A percentile compares a stretch with the other conserved stretches of the same genome.
Conservation (phyloP, 2,329 filamentous ascomycete species). For the Colletotrichum graminicola region DNA sequence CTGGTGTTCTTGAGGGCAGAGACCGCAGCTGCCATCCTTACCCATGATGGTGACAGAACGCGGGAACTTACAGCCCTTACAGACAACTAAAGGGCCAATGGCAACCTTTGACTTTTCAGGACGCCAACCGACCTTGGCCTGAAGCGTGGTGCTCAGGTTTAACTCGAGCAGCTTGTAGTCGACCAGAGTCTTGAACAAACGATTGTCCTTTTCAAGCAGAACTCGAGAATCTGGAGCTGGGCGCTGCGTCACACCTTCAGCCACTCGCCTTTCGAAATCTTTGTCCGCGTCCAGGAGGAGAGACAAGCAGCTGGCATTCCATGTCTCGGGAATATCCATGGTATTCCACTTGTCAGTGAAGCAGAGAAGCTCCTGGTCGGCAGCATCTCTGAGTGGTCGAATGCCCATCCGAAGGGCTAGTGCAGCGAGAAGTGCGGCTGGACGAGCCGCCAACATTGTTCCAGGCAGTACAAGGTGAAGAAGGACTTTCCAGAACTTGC, state of each 20-base stretch:
- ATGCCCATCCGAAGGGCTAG: conserved; percentile 63
- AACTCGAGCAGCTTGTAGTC: conserved; percentile 60
- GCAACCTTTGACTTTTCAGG: conserved; percentile 58
- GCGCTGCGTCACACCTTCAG: conserved; percentile 43
- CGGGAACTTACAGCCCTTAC: conserved; percentile 57
- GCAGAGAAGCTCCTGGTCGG: conserved; percentile 56
- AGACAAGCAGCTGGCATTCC: conserved; percentile 59
- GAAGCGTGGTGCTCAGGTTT: conserved; percentile 60
- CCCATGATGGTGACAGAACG: conserved; percentile 65
- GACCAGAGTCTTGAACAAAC: conserved; percentile 59
- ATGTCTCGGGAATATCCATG: conserved; percentile 62
- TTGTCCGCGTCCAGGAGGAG: conserved; percentile 62
- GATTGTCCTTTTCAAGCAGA: conserved; percentile 52
- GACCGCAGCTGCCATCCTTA: conserved; percentile 53
- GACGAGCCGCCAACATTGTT: conserved; percentile 59
- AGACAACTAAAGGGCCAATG: conserved; percentile 58
- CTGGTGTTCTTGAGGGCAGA: conserved; percentile 49
- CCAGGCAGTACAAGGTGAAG: conserved; percentile 62
- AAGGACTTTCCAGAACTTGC: conserved; percentile 61
- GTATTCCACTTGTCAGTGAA: conserved; percentile 61
- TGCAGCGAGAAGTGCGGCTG: conserved; percentile 60
- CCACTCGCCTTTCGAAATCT: conserved; percentile 49
- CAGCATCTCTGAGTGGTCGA: conserved; percentile 53
- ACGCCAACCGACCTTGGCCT: conserved; percentile 58
- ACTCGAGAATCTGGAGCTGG: conserved; percentile 44